Conservation (phyloP, 345 rosid genomes). For the Citrus trifoliata region DNA sequence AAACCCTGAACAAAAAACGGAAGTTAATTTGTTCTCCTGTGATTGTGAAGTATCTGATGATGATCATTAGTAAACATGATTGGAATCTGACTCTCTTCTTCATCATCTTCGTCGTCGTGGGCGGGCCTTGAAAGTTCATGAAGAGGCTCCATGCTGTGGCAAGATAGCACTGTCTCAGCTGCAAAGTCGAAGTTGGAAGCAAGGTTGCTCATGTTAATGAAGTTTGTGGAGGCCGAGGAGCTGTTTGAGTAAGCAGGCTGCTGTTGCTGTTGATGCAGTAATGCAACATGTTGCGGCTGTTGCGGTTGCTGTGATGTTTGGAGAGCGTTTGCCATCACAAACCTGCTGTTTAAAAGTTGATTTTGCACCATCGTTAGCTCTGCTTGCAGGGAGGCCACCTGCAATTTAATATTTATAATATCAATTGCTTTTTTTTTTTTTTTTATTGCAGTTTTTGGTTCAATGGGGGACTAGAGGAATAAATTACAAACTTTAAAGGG, state of each 20-base stretch:
- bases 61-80: conserved; percentile 32
- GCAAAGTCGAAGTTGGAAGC: conserved; percentile 47
- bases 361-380: conserved; percentile 81
- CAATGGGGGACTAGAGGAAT: no score
- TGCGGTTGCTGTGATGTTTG: conserved; percentile 45
- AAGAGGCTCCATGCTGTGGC: conserved; percentile 49
- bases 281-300: conserved; percentile 30
- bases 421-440: no score
- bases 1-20: background rate
- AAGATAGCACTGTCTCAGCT: conserved; percentile 46
- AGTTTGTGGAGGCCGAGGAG: conserved; percentile 80
- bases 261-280: conserved; percentile 33
- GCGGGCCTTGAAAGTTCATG: conserved; percentile 40
- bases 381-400: conserved; percentile 84
- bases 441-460: no score
- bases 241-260: conserved; percentile 91
- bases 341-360: conserved; percentile 72
- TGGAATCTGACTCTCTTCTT: conserved; percentile 53
- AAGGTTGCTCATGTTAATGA: conserved; percentile 51
- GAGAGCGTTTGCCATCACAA: conserved; percentile 66
- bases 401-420: background rate
- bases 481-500: no score
- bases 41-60: conserved; percentile 39
- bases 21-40: conserved; percentile 30
- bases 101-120: conserved; percentile 61